These are phyloP conservation scores for Fraxinus sp. DNA, from an alignment of 305 asterid genomes.

Conservation along the genomic window DNA sequence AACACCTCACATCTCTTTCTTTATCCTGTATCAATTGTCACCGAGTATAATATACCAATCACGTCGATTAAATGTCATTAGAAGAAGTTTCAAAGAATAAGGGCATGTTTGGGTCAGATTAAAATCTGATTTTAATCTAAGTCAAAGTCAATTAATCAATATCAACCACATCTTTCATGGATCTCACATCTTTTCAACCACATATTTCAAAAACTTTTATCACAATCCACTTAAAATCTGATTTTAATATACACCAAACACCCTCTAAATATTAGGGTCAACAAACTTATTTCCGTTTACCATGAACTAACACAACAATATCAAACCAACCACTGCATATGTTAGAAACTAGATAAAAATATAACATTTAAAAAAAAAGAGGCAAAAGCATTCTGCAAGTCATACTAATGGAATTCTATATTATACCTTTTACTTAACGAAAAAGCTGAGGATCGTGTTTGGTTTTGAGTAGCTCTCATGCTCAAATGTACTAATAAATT, in stretches of 20 bases:
- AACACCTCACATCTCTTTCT: not conserved
- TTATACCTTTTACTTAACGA: conserved; percentile 44
- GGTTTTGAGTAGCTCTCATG: conserved; percentile 49
- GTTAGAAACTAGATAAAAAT: not conserved
- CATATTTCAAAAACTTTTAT: too few species aligned
- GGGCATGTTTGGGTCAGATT: too few species aligned
- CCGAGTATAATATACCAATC: not conserved
- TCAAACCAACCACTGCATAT: not conserved
- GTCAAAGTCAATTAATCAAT: too few species aligned
- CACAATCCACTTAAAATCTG: too few species aligned
- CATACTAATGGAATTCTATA: not conserved
- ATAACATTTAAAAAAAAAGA: not conserved
- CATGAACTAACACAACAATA: not conserved
- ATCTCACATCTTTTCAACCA: too few species aligned
- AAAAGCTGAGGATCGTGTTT: conserved; percentile 43
- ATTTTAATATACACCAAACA: too few species aligned
- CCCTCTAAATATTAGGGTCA: not conserved
- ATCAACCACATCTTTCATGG: too few species aligned
- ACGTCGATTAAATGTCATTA: not conserved
- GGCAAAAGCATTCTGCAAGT: conserved; percentile 27
- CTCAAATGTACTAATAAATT: conserved; percentile 15
- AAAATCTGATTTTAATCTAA: too few species aligned
- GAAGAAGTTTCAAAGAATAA: not conserved
- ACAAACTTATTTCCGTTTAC: not conserved
- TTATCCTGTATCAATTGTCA: not conserved